A percentile compares a stretch with the other conserved stretches of the same genome.
phyloP scores from a whole-genome alignment of 257 asterid genomes.

The Solanum etuberosum region DNA sequence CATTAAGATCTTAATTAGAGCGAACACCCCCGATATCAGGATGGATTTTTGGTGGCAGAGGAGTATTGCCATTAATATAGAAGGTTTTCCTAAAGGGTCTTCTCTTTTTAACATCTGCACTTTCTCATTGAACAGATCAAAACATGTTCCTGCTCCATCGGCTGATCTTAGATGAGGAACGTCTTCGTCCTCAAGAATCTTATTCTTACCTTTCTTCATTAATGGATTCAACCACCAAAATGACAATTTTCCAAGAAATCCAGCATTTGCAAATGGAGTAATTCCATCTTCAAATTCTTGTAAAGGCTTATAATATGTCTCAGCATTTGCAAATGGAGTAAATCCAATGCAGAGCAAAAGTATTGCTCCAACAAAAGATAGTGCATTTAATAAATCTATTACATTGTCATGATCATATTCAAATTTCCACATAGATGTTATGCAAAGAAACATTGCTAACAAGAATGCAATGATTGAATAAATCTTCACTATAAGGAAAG shows the following conservation, averaged over 20 bases:
- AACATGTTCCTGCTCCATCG: not conserved
- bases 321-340: too few species aligned
- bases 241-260: not conserved
- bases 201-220: conserved; percentile 1
- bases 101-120: not conserved
- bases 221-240: conserved; percentile 16
- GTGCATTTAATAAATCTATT: not conserved
- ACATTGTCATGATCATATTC: not conserved
- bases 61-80: not conserved
- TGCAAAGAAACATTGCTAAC: not conserved
- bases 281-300: not conserved
- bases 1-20: not conserved
- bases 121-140: not conserved
- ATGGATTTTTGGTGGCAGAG: not conserved
- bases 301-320: not conserved
- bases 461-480: not conserved
- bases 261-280: conserved; percentile 4
- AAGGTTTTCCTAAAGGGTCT: not conserved
- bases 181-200: not conserved
- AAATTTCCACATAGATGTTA: not conserved
- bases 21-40: conserved; percentile 2
- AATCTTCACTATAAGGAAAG: not conserved
- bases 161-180: not conserved
- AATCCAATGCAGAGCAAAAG: not conserved
- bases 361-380: not conserved